Evolutionary conservation across 2,329 filamentous ascomycete genomes (phyloP).

Genomic region (Venturia effusa): DNA sequence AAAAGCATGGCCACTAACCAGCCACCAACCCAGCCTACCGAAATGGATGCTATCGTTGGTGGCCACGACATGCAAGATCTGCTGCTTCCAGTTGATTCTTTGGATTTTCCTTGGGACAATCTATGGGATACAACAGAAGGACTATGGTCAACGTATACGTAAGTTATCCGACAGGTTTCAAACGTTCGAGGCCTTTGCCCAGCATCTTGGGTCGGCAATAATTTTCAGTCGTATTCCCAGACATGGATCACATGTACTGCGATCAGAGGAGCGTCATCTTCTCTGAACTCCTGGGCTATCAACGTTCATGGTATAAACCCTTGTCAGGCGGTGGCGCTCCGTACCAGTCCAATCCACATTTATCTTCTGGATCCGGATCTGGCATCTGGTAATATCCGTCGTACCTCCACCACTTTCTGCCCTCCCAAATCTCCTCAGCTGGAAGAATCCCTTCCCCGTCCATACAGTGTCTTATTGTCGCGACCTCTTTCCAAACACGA

Average conservation of each 20-base stretch:
- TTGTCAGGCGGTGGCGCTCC: not conserved
- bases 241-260: not conserved
- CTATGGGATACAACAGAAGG: conserved; percentile 26
- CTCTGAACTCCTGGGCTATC: not conserved
- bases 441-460: not conserved
- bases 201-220: not conserved
- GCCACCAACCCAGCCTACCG: no score
- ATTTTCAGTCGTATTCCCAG: not conserved
- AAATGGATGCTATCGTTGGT: conserved; percentile 16
- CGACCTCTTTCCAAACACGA: not conserved
- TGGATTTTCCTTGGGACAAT: conserved; percentile 27
- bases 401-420: not conserved
- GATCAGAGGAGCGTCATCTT: not conserved
- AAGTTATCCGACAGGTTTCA: not conserved
- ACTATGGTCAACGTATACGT: conserved; percentile 13
- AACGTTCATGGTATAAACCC: not conserved
- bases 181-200: not conserved
- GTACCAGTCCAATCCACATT: not conserved
- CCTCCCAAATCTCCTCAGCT: not conserved
- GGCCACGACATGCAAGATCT: conserved; percentile 20
- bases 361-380: not conserved
- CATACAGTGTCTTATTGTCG: not conserved
- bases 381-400: not conserved
- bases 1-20: not conserved
- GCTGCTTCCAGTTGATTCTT: conserved; percentile 22